These are phyloP conservation scores for Amylocystis lapponica DNA, from an alignment of 768 basidiomycete species.

Conservation along the genomic window DNA sequence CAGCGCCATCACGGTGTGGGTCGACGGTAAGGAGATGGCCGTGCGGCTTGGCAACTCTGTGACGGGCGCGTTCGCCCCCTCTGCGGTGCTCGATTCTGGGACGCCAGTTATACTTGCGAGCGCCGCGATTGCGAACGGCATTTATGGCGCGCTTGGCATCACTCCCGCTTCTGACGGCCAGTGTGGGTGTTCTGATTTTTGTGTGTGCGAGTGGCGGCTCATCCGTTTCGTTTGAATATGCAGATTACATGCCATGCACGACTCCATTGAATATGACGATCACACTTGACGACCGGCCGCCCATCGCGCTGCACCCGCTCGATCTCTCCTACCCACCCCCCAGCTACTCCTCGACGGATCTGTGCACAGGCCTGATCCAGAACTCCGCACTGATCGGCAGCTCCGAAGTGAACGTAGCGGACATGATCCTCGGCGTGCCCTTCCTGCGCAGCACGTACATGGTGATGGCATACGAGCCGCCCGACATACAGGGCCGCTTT, in stretches of 20 bases:
- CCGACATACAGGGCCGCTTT: conserved; percentile 41
- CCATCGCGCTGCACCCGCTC: conserved; percentile 66
- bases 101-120: conserved; percentile 63
- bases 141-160: conserved; percentile 71
- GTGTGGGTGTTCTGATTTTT: conserved; percentile 38
- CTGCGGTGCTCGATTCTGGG: conserved; percentile 70
- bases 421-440: conserved; percentile 75
- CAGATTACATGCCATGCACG: conserved; percentile 72
- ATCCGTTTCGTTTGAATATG: background rate
- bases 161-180: conserved; percentile 52
- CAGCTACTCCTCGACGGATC: conserved; percentile 34
- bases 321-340: conserved; percentile 54
- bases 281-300: conserved; percentile 50
- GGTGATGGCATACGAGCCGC: conserved; percentile 62
- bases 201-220: background rate
- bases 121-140: conserved; percentile 56
- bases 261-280: conserved; percentile 70
- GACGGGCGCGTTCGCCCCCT: conserved; percentile 41
- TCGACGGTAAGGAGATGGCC: conserved; percentile 34
- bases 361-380: conserved; percentile 68
- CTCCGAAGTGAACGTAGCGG: conserved; percentile 37
- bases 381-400: conserved; percentile 39
- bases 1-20: conserved; percentile 55
- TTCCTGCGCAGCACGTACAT: conserved; percentile 75
- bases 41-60: conserved; percentile 37